Percentiles rank a stretch among this genome's conserved stretches.
Evolutionary conservation across 1,284 basidiomycete species (phyloP).

Genomic region (Takashimella tepidaria): DNA sequence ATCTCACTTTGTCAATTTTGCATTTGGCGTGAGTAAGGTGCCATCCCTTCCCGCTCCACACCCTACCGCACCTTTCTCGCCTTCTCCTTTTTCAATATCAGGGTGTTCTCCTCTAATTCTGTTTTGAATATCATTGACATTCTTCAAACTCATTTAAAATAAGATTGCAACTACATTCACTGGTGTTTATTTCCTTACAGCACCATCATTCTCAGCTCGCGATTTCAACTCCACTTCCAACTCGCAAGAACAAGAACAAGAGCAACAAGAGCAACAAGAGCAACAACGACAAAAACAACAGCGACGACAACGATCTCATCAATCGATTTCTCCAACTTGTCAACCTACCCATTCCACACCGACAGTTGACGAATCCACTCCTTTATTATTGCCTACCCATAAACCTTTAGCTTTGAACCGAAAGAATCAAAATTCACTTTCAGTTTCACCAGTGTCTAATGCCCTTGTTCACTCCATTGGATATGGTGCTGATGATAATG

Average conservation of each 20-base stretch:
- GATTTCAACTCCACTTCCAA: constrained; percentile 5
- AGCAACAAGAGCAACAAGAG: constrained; percentile 6
- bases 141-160: too few species aligned
- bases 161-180: constrained; percentile 50
- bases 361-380: neutral
- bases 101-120: neutral
- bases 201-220: constrained; percentile 1
- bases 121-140: neutral
- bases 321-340: constrained; percentile 1
- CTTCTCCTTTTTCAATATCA: too few species aligned
- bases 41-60: constrained; percentile 53
- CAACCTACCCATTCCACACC: neutral
- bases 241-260: too few species aligned
- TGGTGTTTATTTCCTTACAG: constrained; percentile 62
- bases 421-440: too few species aligned
- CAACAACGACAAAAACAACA: too few species aligned
- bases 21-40: constrained; percentile 45
- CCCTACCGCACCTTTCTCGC: too few species aligned
- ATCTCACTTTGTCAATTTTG: constrained; percentile 63
- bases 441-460: too few species aligned
- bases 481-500: neutral
- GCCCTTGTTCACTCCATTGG: too few species aligned
- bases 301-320: neutral
- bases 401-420: too few species aligned
- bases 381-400: neutral